Base-by-base conservation (phyloP, 805 yeast genomes). In the Maudiozyma bulderi region DNA sequence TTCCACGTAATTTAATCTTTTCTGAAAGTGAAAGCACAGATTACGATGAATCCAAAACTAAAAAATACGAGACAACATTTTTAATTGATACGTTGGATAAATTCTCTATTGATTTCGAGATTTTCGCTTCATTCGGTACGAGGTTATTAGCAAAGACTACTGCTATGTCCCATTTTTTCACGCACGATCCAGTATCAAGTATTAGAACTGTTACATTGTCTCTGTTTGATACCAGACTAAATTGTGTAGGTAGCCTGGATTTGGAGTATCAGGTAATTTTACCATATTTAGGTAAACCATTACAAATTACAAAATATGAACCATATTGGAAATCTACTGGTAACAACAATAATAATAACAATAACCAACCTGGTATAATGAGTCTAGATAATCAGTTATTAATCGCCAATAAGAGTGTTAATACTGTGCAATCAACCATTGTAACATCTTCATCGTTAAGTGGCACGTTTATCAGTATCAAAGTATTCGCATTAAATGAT, bases 281-380 rank as follows among this genome's bases (percentile, higher is more conserved):
- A 63, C 97, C 99, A n/a, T 93, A 84, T 62, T 73, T 82, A 6
- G 97, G 96, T 6, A 68, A 65, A 40, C 84, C 95, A 5, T 70
- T 91, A 50, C 97, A 90, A 65, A 84, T 95, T 41, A 82, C 95
- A 9, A 87, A 88, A 69, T 89, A 86, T 62, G 54, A 51, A 60
- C 91, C 98, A 0, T 91, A 91, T 67, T 91, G 99, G 99, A 93
- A 90, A 66, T 83, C 95, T 0, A 86, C 96, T 0, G 77, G 83
- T 43, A 78, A 78, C 39, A 65, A 71, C 41, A 70, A 48, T 43
- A 78, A 78, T 40, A 65, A 71, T 41, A 70, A 61, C 45, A 55
- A 51, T 3, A 44, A 28, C 8, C 35, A 46, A 9, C 40, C 45
- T 6, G 43, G 42, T 6, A 34, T 43, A 26, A 31, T 34, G 13